Evolutionary conservation across 106 monocot genomes (phyloP).

Genomic region (Dendrobium catenatum): DNA sequence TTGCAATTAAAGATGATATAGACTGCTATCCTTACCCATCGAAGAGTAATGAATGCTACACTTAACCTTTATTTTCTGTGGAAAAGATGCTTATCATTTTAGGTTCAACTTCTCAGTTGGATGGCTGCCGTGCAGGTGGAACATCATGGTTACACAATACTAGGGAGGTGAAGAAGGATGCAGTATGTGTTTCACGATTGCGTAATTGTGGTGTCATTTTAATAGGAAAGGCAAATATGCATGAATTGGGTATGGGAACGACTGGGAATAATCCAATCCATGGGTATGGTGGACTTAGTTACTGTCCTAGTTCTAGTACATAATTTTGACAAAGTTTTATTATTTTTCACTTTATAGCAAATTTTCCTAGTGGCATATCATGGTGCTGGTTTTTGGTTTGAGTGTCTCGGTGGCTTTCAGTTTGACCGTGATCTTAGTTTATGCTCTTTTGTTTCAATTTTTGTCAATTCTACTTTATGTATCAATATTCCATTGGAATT

Average conservation of each 20-base stretch:
- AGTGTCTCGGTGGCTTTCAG: not conserved
- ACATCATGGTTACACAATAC: slow-evolving; percentile 72
- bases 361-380: not conserved
- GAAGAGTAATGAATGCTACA: slow-evolving; percentile 35
- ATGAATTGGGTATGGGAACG: slow-evolving; percentile 90
- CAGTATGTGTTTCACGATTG: slow-evolving; percentile 84
- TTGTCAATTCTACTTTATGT: not conserved
- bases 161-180: slow-evolving; percentile 62
- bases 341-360: not conserved
- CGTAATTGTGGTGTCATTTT: slow-evolving; percentile 80
- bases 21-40: slow-evolving; percentile 89
- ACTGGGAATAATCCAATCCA: slow-evolving; percentile 95
- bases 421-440: not conserved
- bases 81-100: not conserved
- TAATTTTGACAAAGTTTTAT: not conserved
- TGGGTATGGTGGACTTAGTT: slow-evolving; percentile 44
- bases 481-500: not conserved
- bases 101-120: slow-evolving; percentile 3
- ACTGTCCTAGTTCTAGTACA: not conserved
- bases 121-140: slow-evolving; percentile 47
- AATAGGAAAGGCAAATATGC: slow-evolving; percentile 98
- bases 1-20: slow-evolving; percentile 94
- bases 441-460: not conserved
- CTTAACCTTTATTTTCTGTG: not conserved
- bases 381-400: not conserved